Conservation (phyloP, 768 basidiomycete species). For the Mrakia gelida region DNA sequence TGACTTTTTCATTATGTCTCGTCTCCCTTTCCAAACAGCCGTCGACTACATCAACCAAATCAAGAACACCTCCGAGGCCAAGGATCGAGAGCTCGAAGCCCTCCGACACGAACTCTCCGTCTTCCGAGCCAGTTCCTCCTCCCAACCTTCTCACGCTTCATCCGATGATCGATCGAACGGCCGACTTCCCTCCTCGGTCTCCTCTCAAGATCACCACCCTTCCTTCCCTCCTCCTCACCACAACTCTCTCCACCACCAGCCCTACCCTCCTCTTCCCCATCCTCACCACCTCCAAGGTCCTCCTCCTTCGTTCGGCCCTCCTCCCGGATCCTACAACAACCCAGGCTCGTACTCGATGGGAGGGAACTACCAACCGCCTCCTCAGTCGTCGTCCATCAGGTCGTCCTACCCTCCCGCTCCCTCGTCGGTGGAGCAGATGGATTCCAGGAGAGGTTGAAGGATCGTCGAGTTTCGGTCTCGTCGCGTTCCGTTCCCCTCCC, state of each 20-base stretch:
- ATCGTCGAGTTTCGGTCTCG: no score
- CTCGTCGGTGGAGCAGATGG: no score
- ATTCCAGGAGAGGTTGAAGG: no score
- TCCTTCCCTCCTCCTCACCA: background rate
- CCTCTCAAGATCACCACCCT: background rate
- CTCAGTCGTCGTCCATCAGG: background rate
- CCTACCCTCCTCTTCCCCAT: background rate
- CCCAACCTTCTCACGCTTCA: background rate
- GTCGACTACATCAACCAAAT: slow-evolving; percentile 29
- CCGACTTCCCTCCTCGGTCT: background rate
- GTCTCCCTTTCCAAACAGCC: slow-evolving; percentile 5
- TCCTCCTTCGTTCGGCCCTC: background rate
- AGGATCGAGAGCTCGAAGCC: slow-evolving; percentile 24
- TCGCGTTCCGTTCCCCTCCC: no score
- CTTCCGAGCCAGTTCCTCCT: background rate
- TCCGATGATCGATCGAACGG: background rate
- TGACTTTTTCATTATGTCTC: background rate
- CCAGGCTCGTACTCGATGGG: background rate
- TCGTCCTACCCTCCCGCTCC: background rate
- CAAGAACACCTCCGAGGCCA: slow-evolving; percentile 3
- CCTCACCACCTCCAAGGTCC: background rate
- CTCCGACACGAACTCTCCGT: slow-evolving; percentile 14
- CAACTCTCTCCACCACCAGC: background rate
- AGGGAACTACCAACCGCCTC: background rate
- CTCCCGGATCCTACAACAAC: background rate